Evolutionary conservation across 2,329 filamentous ascomycete species (phyloP).

Genomic region (Beauveria varroae): DNA sequence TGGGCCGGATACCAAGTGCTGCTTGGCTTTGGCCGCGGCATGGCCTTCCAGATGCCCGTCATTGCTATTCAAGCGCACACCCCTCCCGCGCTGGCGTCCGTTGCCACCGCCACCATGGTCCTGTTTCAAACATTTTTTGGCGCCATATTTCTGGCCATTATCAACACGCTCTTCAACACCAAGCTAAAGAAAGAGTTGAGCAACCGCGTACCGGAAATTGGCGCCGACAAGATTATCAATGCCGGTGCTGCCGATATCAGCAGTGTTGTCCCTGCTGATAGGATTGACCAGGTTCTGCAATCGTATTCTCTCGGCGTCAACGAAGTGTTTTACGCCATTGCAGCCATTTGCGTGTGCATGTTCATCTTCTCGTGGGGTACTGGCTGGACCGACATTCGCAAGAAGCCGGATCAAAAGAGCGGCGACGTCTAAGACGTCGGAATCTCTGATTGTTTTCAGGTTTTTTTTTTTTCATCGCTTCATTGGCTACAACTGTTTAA

Average conservation of each 20-base stretch:
- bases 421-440: slow-evolving; percentile 14
- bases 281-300: slow-evolving; percentile 28
- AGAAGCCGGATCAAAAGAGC: slow-evolving; percentile 22
- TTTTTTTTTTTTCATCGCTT: neutral
- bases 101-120: slow-evolving; percentile 22
- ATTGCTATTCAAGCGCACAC: slow-evolving; percentile 24
- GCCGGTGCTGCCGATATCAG: slow-evolving; percentile 36
- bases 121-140: slow-evolving; percentile 39
- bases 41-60: slow-evolving; percentile 33
- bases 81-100: slow-evolving; percentile 17
- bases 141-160: slow-evolving; percentile 36
- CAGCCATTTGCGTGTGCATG: slow-evolving; percentile 21
- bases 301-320: slow-evolving; percentile 32
- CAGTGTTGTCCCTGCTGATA: slow-evolving; percentile 20
- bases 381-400: slow-evolving; percentile 38
- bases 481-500: neutral
- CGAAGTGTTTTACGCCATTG: slow-evolving; percentile 23
- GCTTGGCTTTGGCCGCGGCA: slow-evolving; percentile 36
- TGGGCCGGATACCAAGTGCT: slow-evolving; percentile 41
- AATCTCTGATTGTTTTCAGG: neutral
- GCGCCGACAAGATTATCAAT: slow-evolving; percentile 26
- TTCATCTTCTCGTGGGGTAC: slow-evolving; percentile 34
- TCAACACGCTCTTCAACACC: slow-evolving; percentile 23
- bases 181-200: slow-evolving; percentile 25
- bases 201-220: slow-evolving; percentile 21